phyloP scores from a whole-genome alignment of 23 red algal genomes.

The Cyanidioschyzon merolae region DNA sequence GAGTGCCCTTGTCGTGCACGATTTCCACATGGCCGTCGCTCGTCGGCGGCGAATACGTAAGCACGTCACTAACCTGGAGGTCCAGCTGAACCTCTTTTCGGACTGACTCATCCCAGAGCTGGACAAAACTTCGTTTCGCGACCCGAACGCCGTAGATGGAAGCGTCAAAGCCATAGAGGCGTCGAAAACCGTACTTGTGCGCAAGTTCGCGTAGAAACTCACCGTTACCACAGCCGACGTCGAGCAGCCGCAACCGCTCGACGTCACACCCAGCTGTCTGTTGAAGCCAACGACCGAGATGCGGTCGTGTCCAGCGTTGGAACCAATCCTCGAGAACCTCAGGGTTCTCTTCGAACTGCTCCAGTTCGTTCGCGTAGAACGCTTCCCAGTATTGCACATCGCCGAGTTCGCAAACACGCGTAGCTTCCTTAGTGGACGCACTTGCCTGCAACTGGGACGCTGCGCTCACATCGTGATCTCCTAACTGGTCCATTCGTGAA shows the following conservation, averaged over 20 bases:
- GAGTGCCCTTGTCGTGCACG: slow-evolving; percentile 28
- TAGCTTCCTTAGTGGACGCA: too few species aligned
- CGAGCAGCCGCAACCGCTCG: slow-evolving; percentile 16
- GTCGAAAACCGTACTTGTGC: slow-evolving; percentile 11
- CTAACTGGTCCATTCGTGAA: too few species aligned
- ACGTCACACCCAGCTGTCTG: not conserved
- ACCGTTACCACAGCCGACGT: slow-evolving; percentile 30
- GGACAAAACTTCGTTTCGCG: not conserved
- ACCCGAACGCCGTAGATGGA: slow-evolving; percentile 9
- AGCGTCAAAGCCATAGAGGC: slow-evolving; percentile 15
- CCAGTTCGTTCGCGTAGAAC: not conserved
- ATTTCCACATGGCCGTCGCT: not conserved
- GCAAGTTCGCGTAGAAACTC: slow-evolving; percentile 11
- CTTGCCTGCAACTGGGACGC: too few species aligned
- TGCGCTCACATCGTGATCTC: too few species aligned
- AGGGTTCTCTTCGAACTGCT: not conserved
- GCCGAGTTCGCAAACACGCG: slow-evolving; percentile 5
- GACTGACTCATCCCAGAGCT: not conserved
- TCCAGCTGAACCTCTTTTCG: not conserved
- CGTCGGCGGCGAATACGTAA: not conserved
- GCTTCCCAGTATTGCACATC: not conserved
- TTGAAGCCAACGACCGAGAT: not conserved
- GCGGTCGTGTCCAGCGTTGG: not conserved
- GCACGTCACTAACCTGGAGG: not conserved
- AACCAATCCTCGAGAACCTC: slow-evolving; percentile 24